Percentiles rank a stretch among this genome's conserved stretches.
These are phyloP conservation scores for Neurospora terricola DNA, from an alignment of 495 filamentous ascomycete species.

Conservation along the genomic window DNA sequence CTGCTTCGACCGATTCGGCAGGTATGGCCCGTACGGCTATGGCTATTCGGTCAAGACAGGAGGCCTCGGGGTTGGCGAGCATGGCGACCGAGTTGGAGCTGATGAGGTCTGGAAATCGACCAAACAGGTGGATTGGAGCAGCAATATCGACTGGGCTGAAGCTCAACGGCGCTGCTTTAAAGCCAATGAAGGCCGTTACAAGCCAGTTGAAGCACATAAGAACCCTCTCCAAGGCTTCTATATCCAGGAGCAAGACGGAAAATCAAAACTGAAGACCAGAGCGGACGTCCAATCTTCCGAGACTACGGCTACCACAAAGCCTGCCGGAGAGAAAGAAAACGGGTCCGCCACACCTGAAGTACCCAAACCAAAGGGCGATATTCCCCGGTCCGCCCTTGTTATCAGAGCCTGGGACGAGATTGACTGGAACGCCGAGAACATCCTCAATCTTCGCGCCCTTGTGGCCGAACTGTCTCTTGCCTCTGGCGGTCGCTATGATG, in stretches of 20 bases:
- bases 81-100: constrained; percentile 66
- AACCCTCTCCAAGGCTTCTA: constrained; percentile 35
- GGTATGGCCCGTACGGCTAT: constrained; percentile 79
- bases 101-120: constrained; percentile 61
- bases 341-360: neutral
- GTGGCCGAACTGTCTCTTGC: constrained; percentile 67
- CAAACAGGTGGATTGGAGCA: constrained; percentile 61
- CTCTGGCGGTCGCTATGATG: constrained; percentile 71
- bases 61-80: constrained; percentile 67
- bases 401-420: constrained; percentile 67
- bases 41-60: constrained; percentile 71
- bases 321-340: neutral
- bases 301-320: neutral
- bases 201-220: constrained; percentile 22
- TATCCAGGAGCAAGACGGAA: constrained; percentile 19
- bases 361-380: constrained; percentile 15
- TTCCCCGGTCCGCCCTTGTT: constrained; percentile 59
- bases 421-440: constrained; percentile 56
- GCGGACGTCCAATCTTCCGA: constrained; percentile 34
- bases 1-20: constrained; percentile 89
- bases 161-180: constrained; percentile 60
- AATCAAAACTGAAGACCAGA: constrained; percentile 1
- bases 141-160: constrained; percentile 61
- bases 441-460: constrained; percentile 60
- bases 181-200: constrained; percentile 64